These are phyloP conservation scores for Colletotrichum australisinense DNA, from an alignment of 2,329 filamentous ascomycete species.

Conservation along the genomic window DNA sequence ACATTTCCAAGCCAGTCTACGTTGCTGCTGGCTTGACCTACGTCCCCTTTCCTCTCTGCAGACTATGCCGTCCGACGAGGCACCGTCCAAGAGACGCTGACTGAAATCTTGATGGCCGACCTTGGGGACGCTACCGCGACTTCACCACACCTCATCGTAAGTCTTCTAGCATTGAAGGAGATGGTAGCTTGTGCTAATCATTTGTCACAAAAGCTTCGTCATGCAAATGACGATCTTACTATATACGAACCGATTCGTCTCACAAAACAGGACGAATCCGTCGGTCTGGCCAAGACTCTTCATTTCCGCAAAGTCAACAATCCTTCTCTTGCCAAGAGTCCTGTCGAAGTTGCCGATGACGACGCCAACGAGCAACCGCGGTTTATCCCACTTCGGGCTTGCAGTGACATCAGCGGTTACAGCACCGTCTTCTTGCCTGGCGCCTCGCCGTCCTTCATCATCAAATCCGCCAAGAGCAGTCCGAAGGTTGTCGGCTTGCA, in stretches of 20 bases:
- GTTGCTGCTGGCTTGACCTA: conserved; percentile 81
- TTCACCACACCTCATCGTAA: conserved; percentile 84
- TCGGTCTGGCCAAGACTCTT: conserved; percentile 67
- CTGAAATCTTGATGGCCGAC: conserved; percentile 86
- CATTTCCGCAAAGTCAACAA: conserved; percentile 83
- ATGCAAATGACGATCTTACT: conserved; percentile 82
- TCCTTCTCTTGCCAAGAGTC: conserved; percentile 70
- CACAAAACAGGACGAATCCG: conserved; percentile 46
- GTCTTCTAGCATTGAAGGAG: conserved; percentile 42
- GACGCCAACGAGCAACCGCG: conserved; percentile 58
- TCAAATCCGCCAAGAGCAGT: conserved; percentile 82
- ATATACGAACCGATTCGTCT: conserved; percentile 85
- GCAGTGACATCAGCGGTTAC: conserved; percentile 79
- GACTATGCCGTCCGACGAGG: conserved; percentile 78
- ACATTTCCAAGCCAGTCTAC: conserved; percentile 78
- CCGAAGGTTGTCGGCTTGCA: conserved; percentile 82
- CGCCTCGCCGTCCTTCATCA: conserved; percentile 80
- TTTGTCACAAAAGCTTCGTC: conserved; percentile 71
- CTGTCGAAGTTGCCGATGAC: conserved; percentile 61
- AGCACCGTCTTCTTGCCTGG: conserved; percentile 87
- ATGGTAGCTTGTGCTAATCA: not conserved
- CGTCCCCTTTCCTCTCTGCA: conserved; percentile 78
- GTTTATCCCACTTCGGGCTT: conserved; percentile 65
- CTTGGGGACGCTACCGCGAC: conserved; percentile 80
- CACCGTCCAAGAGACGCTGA: conserved; percentile 77